These are phyloP conservation scores for Raddia guianensis DNA, from an alignment of 176 grass and related monocot genomes.

Conservation along the genomic window DNA sequence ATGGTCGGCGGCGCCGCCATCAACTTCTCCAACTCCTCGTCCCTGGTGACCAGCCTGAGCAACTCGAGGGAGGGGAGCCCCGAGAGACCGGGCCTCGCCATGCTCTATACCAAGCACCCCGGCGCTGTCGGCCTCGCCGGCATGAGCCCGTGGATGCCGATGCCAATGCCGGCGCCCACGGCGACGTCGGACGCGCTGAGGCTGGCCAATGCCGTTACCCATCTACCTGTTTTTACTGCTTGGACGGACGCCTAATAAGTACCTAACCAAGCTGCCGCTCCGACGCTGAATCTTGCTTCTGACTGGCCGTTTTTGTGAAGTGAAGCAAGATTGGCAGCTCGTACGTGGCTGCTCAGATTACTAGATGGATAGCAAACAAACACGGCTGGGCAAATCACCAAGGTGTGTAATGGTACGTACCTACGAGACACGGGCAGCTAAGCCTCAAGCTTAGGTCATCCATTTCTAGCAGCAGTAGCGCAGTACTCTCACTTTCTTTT, in stretches of 20 bases:
- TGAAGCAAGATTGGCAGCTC: slow-evolving; percentile 18
- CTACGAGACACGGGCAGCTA: slow-evolving; percentile 26
- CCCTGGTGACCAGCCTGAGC: slow-evolving; percentile 71
- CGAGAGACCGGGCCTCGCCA: slow-evolving; percentile 47
- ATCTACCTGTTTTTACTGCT: slow-evolving; percentile 72
- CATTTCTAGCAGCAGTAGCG: slow-evolving; percentile 5
- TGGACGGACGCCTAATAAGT: slow-evolving; percentile 71
- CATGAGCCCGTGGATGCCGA: slow-evolving; percentile 52
- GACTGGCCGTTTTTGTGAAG: slow-evolving; percentile 3
- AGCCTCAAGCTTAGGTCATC: slow-evolving; percentile 8
- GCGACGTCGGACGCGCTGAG: slow-evolving; percentile 17
- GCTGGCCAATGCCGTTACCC: slow-evolving; percentile 28
- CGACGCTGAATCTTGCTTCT: slow-evolving; percentile 19
- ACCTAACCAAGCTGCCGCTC: background rate
- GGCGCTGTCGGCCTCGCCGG: slow-evolving; percentile 8
- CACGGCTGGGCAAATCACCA: slow-evolving; percentile 6
- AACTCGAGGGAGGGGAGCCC: slow-evolving; percentile 82
- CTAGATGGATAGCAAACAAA: background rate
- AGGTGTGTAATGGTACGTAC: slow-evolving; percentile 38
- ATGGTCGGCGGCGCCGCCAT: slow-evolving; percentile 5
- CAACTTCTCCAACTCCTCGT: slow-evolving; percentile 74
- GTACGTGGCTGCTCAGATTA: background rate
- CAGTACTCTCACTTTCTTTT: slow-evolving; percentile 31
- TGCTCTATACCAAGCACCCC: slow-evolving; percentile 49
- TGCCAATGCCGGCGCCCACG: background rate